Percentiles rank a stretch among this genome's conserved stretches.
phyloP scores from a whole-genome alignment of 2,329 filamentous ascomycete species.

The Rutstroemia sp. region DNA sequence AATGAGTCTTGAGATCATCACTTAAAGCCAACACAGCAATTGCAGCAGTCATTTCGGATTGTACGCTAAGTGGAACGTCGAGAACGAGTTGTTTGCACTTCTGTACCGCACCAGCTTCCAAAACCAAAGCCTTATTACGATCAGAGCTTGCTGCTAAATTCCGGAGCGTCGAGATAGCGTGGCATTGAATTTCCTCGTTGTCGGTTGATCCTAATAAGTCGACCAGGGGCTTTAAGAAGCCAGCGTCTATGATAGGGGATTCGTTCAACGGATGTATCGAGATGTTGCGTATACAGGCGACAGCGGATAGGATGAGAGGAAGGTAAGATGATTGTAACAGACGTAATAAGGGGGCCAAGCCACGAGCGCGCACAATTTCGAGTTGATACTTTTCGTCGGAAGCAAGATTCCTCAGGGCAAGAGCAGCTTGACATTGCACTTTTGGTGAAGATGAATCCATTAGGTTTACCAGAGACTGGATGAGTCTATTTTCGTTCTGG shows the following conservation, averaged over 20 bases:
- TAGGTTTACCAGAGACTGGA: slow-evolving; percentile 87
- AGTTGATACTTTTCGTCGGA: slow-evolving; percentile 99
- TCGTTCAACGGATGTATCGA: slow-evolving; percentile 97
- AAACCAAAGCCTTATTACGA: slow-evolving; percentile 93
- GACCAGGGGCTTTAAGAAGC: slow-evolving; percentile 88
- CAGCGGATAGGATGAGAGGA: slow-evolving; percentile 89
- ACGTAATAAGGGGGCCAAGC: slow-evolving; percentile 76
- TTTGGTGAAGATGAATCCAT: slow-evolving; percentile 98
- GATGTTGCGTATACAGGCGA: slow-evolving; percentile 97
- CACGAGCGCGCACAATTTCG: slow-evolving; percentile 87
- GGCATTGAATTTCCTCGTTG: slow-evolving; percentile 98
- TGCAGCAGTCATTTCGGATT: slow-evolving; percentile 99
- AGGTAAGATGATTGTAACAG: slow-evolving; percentile 93
- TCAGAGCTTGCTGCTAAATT: slow-evolving; percentile 96
- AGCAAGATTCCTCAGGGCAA: slow-evolving; percentile 88
- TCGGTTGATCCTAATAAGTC: slow-evolving; percentile 91
- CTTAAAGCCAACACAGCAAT: slow-evolving; percentile 94
- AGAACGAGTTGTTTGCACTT: slow-evolving; percentile 97
- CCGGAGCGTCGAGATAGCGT: slow-evolving; percentile 92
- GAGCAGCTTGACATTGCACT: slow-evolving; percentile 93
- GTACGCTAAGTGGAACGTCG: slow-evolving; percentile 85
- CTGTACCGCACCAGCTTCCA: slow-evolving; percentile 93
- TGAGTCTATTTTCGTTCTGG: slow-evolving; percentile 81
- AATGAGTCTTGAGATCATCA: slow-evolving; percentile 87
- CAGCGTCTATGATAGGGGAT: slow-evolving; percentile 96